Percentiles rank a stretch among this genome's conserved stretches.
phyloP scores from a whole-genome alignment of 495 filamentous ascomycete genomes.

The Neurospora africana region DNA sequence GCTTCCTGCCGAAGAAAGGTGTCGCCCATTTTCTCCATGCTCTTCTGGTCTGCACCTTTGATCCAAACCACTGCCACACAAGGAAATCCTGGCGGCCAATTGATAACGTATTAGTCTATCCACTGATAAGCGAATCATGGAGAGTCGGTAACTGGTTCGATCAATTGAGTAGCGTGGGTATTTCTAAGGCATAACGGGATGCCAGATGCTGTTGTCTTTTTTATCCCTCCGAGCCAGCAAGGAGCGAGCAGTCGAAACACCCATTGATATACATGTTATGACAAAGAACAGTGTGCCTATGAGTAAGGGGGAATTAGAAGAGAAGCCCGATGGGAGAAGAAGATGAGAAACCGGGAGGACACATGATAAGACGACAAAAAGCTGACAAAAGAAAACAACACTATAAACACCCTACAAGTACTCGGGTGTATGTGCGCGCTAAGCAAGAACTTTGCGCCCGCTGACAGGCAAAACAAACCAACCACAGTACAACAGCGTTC shows the following conservation, averaged over 20 bases:
- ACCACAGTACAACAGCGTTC: background rate
- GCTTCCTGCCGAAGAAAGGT: background rate
- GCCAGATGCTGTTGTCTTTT: background rate
- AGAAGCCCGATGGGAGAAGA: constrained; percentile 2
- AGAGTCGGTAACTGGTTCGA: background rate
- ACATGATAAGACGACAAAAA: constrained; percentile 8
- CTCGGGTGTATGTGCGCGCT: constrained; percentile 1
- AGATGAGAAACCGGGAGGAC: background rate
- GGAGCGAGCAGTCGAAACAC: constrained; percentile 21
- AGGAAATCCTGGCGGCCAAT: background rate
- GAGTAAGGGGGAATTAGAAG: constrained; percentile 1
- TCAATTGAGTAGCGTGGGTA: background rate
- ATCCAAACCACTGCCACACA: background rate
- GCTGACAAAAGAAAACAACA: constrained; percentile 24
- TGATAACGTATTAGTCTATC: background rate
- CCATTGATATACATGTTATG: constrained; percentile 41
- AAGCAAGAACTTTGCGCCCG: constrained; percentile 2
- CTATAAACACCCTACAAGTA: constrained; percentile 9
- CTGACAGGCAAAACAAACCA: constrained; percentile 2
- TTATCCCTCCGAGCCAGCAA: constrained; percentile 25
- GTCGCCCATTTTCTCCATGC: background rate
- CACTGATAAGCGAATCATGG: background rate
- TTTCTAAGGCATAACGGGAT: background rate
- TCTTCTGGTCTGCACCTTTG: background rate
- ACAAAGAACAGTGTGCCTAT: constrained; percentile 12